These are phyloP conservation scores for Spizellomyces sp. DNA, from an alignment of 192 early-diverging fungal species.

Conservation along the genomic window DNA sequence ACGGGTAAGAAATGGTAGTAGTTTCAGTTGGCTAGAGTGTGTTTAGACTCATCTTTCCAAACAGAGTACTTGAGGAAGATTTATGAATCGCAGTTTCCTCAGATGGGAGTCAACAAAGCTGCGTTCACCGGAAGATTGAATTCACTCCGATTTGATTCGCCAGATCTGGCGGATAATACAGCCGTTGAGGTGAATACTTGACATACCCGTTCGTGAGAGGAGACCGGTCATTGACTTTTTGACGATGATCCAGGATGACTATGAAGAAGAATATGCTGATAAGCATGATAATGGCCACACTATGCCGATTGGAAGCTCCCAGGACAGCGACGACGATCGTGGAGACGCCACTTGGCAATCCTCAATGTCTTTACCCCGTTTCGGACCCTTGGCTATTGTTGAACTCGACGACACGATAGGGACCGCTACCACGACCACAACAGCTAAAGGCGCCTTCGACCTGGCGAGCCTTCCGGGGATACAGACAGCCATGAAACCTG, in stretches of 20 bases:
- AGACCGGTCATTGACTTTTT: background rate
- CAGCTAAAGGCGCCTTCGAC: slow-evolving; percentile 32
- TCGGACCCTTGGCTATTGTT: slow-evolving; percentile 48
- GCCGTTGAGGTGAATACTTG: slow-evolving; percentile 40
- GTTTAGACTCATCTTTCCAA: background rate
- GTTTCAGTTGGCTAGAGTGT: background rate
- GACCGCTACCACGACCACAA: slow-evolving; percentile 7
- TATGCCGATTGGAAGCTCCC: background rate
- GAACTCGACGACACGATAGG: slow-evolving; percentile 49
- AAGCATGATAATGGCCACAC: slow-evolving; percentile 4
- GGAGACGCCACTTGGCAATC: slow-evolving; percentile 3
- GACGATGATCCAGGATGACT: slow-evolving; percentile 40
- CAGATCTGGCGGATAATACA: slow-evolving; percentile 46
- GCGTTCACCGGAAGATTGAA: slow-evolving; percentile 40
- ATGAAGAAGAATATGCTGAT: slow-evolving; percentile 41
- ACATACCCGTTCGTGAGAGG: background rate
- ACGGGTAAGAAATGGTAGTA: slow-evolving; percentile 25
- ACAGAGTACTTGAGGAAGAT: slow-evolving; percentile 37
- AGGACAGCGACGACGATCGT: slow-evolving; percentile 13
- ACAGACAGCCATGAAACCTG: slow-evolving; percentile 20
- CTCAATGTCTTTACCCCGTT: slow-evolving; percentile 27
- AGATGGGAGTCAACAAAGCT: slow-evolving; percentile 49
- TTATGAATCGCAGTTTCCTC: slow-evolving; percentile 50
- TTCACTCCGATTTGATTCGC: slow-evolving; percentile 51
- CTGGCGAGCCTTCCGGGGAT: slow-evolving; percentile 39